Evolutionary conservation across 1,284 basidiomycete species (phyloP), one percentile per base, ranked within the genome.

Genomic region (Rhodotorula glutinis): DNA sequence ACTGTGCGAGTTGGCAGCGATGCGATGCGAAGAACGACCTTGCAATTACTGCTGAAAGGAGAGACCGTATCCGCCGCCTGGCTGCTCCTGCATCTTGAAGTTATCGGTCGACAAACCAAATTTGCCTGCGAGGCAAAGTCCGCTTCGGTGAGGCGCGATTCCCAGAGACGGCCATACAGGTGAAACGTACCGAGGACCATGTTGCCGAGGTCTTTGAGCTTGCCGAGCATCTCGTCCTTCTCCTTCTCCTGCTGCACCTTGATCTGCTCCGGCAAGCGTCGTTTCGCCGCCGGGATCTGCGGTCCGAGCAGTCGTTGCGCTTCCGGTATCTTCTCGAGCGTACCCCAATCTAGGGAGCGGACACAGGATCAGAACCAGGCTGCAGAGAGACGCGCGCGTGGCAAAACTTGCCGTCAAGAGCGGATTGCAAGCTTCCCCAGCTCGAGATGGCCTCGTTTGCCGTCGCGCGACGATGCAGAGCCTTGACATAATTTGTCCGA

Each of bases 161-260:
- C n/a, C 25, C 1, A 33, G n/a, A n/a, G 56, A 14, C 11, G 29
- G 1, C 27, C 21, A 27, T 27, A 55, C 19, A 8, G 11, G 13
- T 1, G n/a, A n/a, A 9, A 74, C 82, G 76, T 79, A 87, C 93
- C 92, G n/a, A 98, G 82, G 52, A 98, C 82, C 61, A 84, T 90
- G 76, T 98, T 92, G 0, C 95, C 95, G 9, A 98, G 78, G 2
- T 89, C 91, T 78, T 98, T 98, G 62, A 98, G 79, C 79, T 98
- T 97, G 66, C 82, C 85, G 74, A 98, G 72, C 91, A 97, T 95
- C 78, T 98, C 95, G 14, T 85, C 85, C 65, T 91, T 95, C 79
- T 98, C 95, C 72, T 82, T 83, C 77, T 93, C 89, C 78, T 92
- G 91, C 30, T 89, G 88, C 14, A 81, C 83, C 72, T 88, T 86